Percentiles rank a stretch among this genome's conserved stretches.
Conservation (phyloP, 192 early-diverging fungal genomes). For the Dissophora globulifera region DNA sequence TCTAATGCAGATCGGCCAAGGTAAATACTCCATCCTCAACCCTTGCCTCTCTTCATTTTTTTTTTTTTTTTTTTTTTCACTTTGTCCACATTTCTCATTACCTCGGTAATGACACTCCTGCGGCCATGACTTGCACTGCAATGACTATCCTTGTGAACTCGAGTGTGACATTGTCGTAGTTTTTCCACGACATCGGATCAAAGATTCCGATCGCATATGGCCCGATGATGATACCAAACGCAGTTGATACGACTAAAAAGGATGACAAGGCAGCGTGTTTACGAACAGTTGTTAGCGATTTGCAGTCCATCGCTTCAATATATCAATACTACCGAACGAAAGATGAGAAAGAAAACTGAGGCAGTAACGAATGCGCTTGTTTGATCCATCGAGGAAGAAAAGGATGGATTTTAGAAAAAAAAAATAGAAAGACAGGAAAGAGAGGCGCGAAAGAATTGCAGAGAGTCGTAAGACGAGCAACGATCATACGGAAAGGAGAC, state of each 20-base stretch:
- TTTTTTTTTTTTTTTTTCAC: neutral
- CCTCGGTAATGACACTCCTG: constrained; percentile 76
- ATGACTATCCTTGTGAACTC: constrained; percentile 81
- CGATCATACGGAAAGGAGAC: no score
- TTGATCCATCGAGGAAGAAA: no score
- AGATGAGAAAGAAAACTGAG: neutral
- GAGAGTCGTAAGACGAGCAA: no score
- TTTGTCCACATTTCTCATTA: constrained; percentile 12
- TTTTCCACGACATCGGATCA: constrained; percentile 59
- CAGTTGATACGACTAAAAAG: constrained; percentile 73
- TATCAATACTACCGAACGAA: no score
- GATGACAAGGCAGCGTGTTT: neutral
- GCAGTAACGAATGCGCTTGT: neutral
- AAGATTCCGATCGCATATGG: constrained; percentile 74
- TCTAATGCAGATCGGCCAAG: no score
- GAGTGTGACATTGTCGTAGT: constrained; percentile 61
- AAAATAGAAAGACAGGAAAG: no score
- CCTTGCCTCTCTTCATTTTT: neutral
- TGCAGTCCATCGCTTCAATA: no score
- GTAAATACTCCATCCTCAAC: no score
- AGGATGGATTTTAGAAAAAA: no score
- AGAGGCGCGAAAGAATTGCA: no score
- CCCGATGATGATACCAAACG: constrained; percentile 83
- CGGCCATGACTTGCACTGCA: constrained; percentile 88
- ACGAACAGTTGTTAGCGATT: no score